phyloP scores from a whole-genome alignment of 805 yeast genomes.

The Sugiyamaella chiloensis region DNA sequence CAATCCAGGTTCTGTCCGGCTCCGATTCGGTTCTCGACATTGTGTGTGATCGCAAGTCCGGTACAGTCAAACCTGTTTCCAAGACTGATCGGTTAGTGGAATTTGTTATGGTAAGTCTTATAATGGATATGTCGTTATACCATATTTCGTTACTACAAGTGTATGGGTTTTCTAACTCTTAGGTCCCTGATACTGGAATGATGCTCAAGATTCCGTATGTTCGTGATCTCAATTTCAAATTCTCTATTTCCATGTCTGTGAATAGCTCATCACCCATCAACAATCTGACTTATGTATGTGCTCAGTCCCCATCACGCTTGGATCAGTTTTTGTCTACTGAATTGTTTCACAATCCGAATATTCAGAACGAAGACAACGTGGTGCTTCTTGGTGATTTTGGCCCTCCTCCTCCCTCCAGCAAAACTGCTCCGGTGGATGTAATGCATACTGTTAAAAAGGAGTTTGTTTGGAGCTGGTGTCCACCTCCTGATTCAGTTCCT shows the following conservation, averaged over 20 bases:
- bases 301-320: constrained; percentile 27
- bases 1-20: constrained; percentile 8
- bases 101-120: constrained; percentile 7
- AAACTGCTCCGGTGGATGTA: constrained; percentile 5
- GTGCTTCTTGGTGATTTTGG: constrained; percentile 35
- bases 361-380: constrained; percentile 38
- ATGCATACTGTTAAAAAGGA: constrained; percentile 15
- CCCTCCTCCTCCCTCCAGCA: constrained; percentile 3
- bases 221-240: constrained; percentile 17
- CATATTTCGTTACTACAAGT: background rate
- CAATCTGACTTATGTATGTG: constrained; percentile 34
- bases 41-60: constrained; percentile 9
- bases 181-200: constrained; percentile 13
- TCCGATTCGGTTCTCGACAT: constrained; percentile 3
- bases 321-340: constrained; percentile 35
- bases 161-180: too few relatives aligned
- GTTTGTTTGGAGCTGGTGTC: constrained; percentile 35
- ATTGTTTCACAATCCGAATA: constrained; percentile 35
- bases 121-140: background rate
- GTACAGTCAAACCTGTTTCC: background rate
- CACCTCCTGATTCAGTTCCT: constrained; percentile 17
- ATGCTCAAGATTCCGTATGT: constrained; percentile 23
- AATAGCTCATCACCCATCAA: constrained; percentile 16
- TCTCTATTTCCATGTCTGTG: constrained; percentile 15
- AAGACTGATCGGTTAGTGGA: background rate